Conservation (phyloP, 805 yeast species). For the Kodamaea neixiangensis region DNA sequence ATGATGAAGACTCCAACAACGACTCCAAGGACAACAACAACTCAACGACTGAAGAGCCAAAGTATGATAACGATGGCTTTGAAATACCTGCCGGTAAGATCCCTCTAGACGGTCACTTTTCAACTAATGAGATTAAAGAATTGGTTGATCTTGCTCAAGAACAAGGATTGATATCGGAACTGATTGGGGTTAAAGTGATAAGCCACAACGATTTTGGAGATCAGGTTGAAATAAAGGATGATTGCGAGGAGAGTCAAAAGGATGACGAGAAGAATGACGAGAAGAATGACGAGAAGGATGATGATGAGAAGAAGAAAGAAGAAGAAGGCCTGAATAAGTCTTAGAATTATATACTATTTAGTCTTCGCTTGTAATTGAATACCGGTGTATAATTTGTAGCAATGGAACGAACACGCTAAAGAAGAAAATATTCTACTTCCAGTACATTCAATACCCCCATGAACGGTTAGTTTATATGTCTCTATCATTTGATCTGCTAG, state of each 20-base stretch:
- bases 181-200: slow-evolving; percentile 28
- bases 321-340: background rate
- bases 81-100: slow-evolving; percentile 39
- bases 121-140: slow-evolving; percentile 33
- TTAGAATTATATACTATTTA: background rate
- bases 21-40: background rate
- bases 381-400: too few relatives aligned
- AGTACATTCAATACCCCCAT: too few relatives aligned
- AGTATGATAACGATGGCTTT: slow-evolving; percentile 37
- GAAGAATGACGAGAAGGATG: background rate
- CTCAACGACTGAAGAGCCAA: slow-evolving; percentile 7
- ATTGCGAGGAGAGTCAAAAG: slow-evolving; percentile 1
- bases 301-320: background rate
- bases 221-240: slow-evolving; percentile 24
- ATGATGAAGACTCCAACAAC: background rate
- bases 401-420: background rate
- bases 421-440: too few relatives aligned
- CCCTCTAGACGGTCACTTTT: slow-evolving; percentile 44
- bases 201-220: slow-evolving; percentile 31
- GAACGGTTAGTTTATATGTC: too few relatives aligned
- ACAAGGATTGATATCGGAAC: slow-evolving; percentile 28
- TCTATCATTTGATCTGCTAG: too few relatives aligned
- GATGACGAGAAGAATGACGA: background rate
- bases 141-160: slow-evolving; percentile 33
- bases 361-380: background rate